Conservation (phyloP, 495 filamentous ascomycete genomes). For the Haplographium delicatum region DNA sequence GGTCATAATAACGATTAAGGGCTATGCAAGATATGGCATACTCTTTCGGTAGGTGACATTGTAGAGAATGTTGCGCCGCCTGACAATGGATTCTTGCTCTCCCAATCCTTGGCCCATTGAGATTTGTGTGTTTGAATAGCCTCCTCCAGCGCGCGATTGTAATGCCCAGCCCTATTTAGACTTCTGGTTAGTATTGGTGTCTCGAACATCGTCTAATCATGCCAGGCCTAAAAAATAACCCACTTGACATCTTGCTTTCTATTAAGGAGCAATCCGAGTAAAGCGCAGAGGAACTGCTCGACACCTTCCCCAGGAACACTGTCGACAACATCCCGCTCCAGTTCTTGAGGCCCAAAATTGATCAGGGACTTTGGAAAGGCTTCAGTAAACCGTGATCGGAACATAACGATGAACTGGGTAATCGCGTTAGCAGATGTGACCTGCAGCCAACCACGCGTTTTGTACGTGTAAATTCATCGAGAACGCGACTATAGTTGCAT, state of each 20-base stretch:
- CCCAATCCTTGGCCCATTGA: slow-evolving; percentile 89
- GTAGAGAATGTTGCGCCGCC: slow-evolving; percentile 71
- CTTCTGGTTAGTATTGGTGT: slow-evolving; percentile 20
- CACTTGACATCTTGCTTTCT: slow-evolving; percentile 98
- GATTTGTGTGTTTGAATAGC: slow-evolving; percentile 77
- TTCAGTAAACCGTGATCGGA: slow-evolving; percentile 86
- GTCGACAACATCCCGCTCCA: slow-evolving; percentile 81
- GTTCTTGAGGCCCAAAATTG: slow-evolving; percentile 90
- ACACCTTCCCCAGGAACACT: slow-evolving; percentile 72
- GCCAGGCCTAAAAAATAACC: slow-evolving; percentile 32
- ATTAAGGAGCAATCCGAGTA: slow-evolving; percentile 83
- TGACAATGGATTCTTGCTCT: slow-evolving; percentile 75
- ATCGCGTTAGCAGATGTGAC: slow-evolving; percentile 29
- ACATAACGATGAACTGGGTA: slow-evolving; percentile 91
- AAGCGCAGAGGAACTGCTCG: slow-evolving; percentile 82
- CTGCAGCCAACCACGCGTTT: slow-evolving; percentile 32
- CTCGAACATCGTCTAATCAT: not conserved
- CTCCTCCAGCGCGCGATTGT: slow-evolving; percentile 89
- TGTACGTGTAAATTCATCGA: slow-evolving; percentile 27
- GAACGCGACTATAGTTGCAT: slow-evolving; percentile 21
- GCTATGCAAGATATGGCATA: slow-evolving; percentile 41
- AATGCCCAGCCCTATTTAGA: slow-evolving; percentile 65
- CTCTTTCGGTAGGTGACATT: slow-evolving; percentile 74
- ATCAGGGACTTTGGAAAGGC: slow-evolving; percentile 79
- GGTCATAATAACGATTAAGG: not conserved